Evolutionary conservation across 164 flowering plant species (phyloP), one percentile per base, ranked within the genome.

Genomic region (Magnolia changhungtana): DNA sequence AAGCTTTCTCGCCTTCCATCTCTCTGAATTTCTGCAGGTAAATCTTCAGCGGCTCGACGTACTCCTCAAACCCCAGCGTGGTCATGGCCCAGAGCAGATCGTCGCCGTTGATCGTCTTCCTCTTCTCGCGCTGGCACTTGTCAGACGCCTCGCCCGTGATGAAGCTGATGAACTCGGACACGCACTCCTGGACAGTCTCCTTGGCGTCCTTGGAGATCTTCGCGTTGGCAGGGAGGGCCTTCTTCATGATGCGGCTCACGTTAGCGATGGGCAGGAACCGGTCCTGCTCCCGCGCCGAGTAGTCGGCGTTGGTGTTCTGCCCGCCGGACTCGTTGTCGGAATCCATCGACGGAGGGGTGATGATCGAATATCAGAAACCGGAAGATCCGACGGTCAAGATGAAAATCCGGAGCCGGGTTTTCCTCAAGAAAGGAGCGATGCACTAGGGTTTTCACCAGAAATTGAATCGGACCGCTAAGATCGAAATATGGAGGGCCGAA

Each of bases 21-120:
- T 87, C 91, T 20, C 91, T 72, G 64, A 84, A 86, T 80, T 81
- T 83, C 67, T 85, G 87, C 14, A 88, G 78, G 71, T 88, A 88
- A 6, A 82, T 76, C 86, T 87, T 88, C 64, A 88, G 75, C 5
- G 91, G 89, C 29, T 87, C 89, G 63, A 85, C 88, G 78, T 88
- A 88, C 63, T 87, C 91, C 67, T 88, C 91, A 74, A 88, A 88
- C 14, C 91, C 91, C 5, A 88, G 78, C 13, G 91, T 88, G 8
- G 91, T 84, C 89, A 88, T 88, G 21, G 91, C 91, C 91, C 91
- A 88, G 55, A 88, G 81, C 11, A 88, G 78, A 78, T 88, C 91
- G 66, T 88, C 91, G 23, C 91, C 91, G 75, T 88, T 87, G 84
- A 88, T 88, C 37, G 89, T 88, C 84, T 88, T 88, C 27, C 91